Base-by-base conservation (phyloP, 1,284 basidiomycete species). In the Rhizoctonia solani region DNA sequence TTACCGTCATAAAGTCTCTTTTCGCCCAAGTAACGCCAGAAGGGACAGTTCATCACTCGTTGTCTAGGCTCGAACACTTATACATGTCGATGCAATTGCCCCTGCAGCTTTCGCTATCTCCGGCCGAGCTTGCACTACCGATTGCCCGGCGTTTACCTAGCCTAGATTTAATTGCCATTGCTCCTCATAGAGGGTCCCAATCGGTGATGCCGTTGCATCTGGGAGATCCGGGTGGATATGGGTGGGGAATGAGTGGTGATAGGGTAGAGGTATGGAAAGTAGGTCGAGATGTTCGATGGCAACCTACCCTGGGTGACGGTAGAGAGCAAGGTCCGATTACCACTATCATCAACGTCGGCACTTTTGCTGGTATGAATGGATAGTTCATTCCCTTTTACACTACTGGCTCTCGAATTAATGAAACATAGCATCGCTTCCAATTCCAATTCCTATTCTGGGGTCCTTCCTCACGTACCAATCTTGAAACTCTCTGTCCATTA, bases 191-290 rank as follows among this genome's bases (percentile, higher is more conserved):
- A 44, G 30, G 42, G 3, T 14, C 16, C 19, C 42, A 42, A 14
- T n/a, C 27, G 3, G 44, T 23, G 3, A 21, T 49, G 41, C 25
- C 44, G 42, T 30, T 49, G 56, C 23, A 29, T 23, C 42, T 59
- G 13, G 56, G 44, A 4, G 44, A 29, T 13, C 42, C 56, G 25
- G 42, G 29, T 29, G 56, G 44, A 6, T 29, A 47, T 23, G 44
- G 56, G 5, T 59, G 56, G 56, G 56, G 56, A 2, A 59, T 59
- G 56, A 59, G 56, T 37, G 56, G 56, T 14, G 56, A 44, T 13
- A 11, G 49, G n/a, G 8, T 59, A 8, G 49, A 59, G 19, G 32
- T 59, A 21, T 59, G 56, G 56, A 42, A 59, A 42, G 44, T 59
- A 8, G 34, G 27, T 9, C 13, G 56, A 44, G 4, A 19, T 46